Conservation (phyloP, 108 stramenopile species). For the Fragilaria crotonensis region DNA sequence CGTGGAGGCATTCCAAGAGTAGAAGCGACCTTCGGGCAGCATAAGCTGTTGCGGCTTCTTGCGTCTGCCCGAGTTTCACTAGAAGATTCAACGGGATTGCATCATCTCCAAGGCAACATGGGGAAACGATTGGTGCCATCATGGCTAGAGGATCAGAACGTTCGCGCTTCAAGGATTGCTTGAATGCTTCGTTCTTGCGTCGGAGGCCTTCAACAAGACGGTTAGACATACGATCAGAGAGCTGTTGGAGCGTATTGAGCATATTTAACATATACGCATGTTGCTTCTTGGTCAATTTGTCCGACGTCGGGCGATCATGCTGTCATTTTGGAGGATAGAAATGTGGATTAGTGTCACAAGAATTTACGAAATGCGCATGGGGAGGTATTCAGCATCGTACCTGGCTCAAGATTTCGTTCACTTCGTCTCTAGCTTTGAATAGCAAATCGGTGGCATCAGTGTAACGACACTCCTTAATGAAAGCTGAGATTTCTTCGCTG, state of each 20-base stretch:
- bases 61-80: constrained; percentile 65
- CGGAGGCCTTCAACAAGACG: constrained; percentile 69
- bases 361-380: not conserved
- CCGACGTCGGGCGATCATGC: constrained; percentile 33
- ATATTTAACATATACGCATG: constrained; percentile 36
- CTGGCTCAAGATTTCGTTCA: constrained; percentile 46
- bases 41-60: constrained; percentile 78
- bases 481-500: constrained; percentile 67
- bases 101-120: constrained; percentile 72
- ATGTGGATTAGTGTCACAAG: not conserved
- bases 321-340: constrained; percentile 2
- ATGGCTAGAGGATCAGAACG: constrained; percentile 55
- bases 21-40: constrained; percentile 65
- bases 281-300: constrained; percentile 55
- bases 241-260: constrained; percentile 32
- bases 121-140: constrained; percentile 64
- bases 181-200: constrained; percentile 79
- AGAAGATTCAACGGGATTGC: constrained; percentile 57
- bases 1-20: constrained; percentile 71
- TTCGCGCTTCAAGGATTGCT: constrained; percentile 70
- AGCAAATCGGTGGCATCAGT: constrained; percentile 73
- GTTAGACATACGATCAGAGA: constrained; percentile 55
- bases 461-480: constrained; percentile 76
- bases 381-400: constrained; percentile 10
- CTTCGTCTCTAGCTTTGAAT: constrained; percentile 66